Conservation (phyloP, 306 rosid species). For the Vigna unguiculata region DNA sequence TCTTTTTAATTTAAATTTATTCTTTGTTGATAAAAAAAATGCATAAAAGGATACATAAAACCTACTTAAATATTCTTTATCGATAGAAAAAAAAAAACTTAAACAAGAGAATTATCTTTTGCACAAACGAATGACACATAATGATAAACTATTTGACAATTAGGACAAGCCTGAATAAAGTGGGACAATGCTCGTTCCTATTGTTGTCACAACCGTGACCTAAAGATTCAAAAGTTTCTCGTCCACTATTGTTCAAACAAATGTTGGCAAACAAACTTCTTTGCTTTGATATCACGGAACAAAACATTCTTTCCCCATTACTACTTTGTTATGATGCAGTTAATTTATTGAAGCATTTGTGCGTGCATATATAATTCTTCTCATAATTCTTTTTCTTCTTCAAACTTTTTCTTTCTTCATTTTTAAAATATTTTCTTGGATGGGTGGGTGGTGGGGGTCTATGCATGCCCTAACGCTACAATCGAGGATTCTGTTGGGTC, state of each 20-base stretch:
- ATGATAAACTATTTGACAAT: constrained; percentile 14
- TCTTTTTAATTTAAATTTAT: too few species aligned
- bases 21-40: too few species aligned
- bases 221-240: constrained; percentile 15
- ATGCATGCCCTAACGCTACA: constrained; percentile 40
- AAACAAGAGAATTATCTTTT: not conserved
- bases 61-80: too few species aligned
- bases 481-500: constrained; percentile 49
- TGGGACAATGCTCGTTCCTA: constrained; percentile 35
- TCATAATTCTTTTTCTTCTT: not conserved
- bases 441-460: constrained; percentile 59
- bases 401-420: constrained; percentile 33
- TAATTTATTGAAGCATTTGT: constrained; percentile 10
- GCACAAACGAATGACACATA: not conserved
- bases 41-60: too few species aligned
- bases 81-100: not conserved
- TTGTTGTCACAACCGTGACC: constrained; percentile 23
- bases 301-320: constrained; percentile 17
- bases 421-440: constrained; percentile 37
- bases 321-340: constrained; percentile 1
- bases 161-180: constrained; percentile 38
- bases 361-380: not conserved
- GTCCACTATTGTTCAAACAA: constrained; percentile 40
- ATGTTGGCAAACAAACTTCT: constrained; percentile 28
- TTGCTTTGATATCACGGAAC: constrained; percentile 30